Base-by-base conservation (phyloP, 2,329 filamentous ascomycete genomes). In the Venturia aucupariae region DNA sequence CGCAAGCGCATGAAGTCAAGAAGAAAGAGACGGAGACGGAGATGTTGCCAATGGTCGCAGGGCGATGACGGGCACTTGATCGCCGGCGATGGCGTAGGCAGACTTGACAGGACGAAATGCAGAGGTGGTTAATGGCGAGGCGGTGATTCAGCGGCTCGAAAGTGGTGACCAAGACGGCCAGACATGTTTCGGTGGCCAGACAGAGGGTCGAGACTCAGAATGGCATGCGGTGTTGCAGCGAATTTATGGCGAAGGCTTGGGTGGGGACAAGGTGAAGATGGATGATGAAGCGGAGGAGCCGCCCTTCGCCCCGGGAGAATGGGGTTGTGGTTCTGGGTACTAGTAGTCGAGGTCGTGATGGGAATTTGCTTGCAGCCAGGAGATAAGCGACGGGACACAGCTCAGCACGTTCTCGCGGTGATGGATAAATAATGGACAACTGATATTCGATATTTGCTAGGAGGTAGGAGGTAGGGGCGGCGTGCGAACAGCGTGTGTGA, bases 1-100 rank as follows among this genome's bases (percentile, higher is more conserved):
- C 68, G 24, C 66, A 62, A 62, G 64, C 73, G 72, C 72, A 72
- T 75, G 74, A 75, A 75, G 69, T 70, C 69, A 71, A 75, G 71
- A 68, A 35, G 24, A 1, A 27, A 57, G 51, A 8, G 11, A 38
- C n/a, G 11, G 11, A 57, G 51, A 19, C 27, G 51, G 30, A 35
- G 27, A 35, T 57, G 27, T 57, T 35, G 51, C 51, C 51, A 35
- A 57, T 19, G 17, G 51, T 32, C 35, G 15, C 51, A 57, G 51
- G 51, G 15, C 51, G 24, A 11, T 10, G 51, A n/a, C 51, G 51
- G 51, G 22, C 30, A 57, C 17, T 10, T 7, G 30, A 35, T 10
- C 7, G 51, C 51, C 5, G 30, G 27, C 24, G 51, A n/a, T 35
- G 30, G 13, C 35, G 51, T 17, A 19, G n/a, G 51, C 17, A 35